phyloP scores from a whole-genome alignment of 768 basidiomycete genomes.

The Amylocystis lapponica region DNA sequence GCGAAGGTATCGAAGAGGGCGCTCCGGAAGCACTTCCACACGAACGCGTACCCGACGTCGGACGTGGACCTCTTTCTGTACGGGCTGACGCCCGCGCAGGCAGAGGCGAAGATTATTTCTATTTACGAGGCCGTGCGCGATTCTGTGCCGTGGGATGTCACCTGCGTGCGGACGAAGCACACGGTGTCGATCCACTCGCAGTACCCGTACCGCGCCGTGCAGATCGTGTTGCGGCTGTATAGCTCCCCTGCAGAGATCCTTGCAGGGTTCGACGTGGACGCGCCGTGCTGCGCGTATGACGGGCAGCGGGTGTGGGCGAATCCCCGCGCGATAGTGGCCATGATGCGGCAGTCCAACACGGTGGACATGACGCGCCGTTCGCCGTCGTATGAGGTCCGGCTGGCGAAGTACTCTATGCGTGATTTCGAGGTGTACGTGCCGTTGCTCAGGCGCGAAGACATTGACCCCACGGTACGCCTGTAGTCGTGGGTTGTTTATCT shows the following conservation, averaged over 20 bases:
- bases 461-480: conserved; percentile 51
- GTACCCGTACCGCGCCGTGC: conserved; percentile 64
- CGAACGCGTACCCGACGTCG: conserved; percentile 48
- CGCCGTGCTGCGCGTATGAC: conserved; percentile 53
- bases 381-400: conserved; percentile 58
- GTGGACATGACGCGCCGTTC: conserved; percentile 59
- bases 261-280: conserved; percentile 64
- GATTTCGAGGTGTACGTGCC: conserved; percentile 56
- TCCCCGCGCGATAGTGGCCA: conserved; percentile 51
- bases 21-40: conserved; percentile 54
- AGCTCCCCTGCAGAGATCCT: conserved; percentile 59
- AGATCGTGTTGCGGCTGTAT: conserved; percentile 64
- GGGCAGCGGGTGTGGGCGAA: conserved; percentile 53
- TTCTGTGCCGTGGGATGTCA: conserved; percentile 64
- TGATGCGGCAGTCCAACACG: conserved; percentile 62
- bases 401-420: conserved; percentile 51
- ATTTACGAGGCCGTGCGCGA: conserved; percentile 63
- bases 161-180: conserved; percentile 61
- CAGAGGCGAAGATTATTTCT: conserved; percentile 50
- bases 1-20: conserved; percentile 48
- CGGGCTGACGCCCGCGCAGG: conserved; percentile 53
- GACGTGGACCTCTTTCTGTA: conserved; percentile 62
- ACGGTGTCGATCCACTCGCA: conserved; percentile 58
- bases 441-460: conserved; percentile 39
- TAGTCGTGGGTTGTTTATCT: background rate